These are phyloP conservation scores for Agrocybe pediades DNA, from an alignment of 768 basidiomycete species.

Conservation along the genomic window DNA sequence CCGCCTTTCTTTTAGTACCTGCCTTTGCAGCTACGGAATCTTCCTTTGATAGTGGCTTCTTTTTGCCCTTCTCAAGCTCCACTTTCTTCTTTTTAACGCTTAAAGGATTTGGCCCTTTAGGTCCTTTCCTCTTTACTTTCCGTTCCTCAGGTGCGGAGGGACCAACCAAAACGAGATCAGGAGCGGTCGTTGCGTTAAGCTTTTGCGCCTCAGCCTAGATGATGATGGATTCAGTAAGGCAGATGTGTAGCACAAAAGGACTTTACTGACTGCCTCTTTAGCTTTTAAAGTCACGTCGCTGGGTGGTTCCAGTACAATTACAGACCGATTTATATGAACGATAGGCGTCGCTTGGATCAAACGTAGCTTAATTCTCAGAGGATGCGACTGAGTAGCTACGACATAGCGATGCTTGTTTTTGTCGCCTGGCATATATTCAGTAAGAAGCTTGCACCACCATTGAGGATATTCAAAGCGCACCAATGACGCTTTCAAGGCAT, in stretches of 20 bases:
- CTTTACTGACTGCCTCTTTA: constrained; percentile 56
- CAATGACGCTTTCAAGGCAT: constrained; percentile 80
- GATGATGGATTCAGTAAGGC: not conserved
- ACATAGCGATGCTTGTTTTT: constrained; percentile 93
- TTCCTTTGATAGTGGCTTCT: constrained; percentile 29
- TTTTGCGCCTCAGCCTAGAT: constrained; percentile 65
- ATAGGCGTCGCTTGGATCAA: constrained; percentile 84
- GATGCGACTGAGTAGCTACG: constrained; percentile 79
- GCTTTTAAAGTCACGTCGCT: constrained; percentile 72
- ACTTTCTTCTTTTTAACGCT: constrained; percentile 86
- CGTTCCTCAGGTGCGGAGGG: constrained; percentile 35
- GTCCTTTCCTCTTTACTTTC: constrained; percentile 64
- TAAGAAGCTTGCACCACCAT: not conserved
- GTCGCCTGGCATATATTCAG: constrained; percentile 47
- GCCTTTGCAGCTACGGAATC: constrained; percentile 15
- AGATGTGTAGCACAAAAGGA: constrained; percentile 16
- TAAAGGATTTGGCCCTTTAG: constrained; percentile 90
- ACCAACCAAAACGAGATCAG: constrained; percentile 49
- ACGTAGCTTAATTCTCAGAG: constrained; percentile 71
- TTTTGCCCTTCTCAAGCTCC: constrained; percentile 35
- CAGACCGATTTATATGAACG: constrained; percentile 88
- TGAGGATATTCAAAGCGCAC: constrained; percentile 42
- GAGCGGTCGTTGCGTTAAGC: constrained; percentile 47
- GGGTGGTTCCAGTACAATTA: constrained; percentile 92
- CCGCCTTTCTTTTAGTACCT: constrained; percentile 30